Evolutionary conservation across 176 grass and related monocot species (phyloP).

Genomic region (Phoenix roebelenii): DNA sequence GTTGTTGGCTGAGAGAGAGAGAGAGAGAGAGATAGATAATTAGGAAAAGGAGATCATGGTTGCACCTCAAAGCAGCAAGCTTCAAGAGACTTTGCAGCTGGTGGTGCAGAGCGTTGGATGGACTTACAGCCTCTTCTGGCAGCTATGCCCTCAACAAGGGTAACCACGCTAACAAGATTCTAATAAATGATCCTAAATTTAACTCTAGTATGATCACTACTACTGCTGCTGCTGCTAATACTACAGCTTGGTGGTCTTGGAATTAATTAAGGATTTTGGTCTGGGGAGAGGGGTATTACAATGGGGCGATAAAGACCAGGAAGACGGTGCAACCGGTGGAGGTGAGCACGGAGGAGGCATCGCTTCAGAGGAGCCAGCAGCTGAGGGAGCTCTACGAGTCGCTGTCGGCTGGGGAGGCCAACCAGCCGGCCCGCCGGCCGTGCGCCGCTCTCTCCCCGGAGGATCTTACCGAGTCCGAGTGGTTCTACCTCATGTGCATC

Average conservation of each 20-base stretch:
- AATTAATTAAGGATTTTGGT: conserved; percentile 33
- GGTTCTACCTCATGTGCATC: conserved; percentile 94
- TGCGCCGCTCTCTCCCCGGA: conserved; percentile 76
- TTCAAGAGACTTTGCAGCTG: conserved; percentile 47
- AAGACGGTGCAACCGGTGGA: conserved; percentile 54
- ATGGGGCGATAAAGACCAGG: conserved; percentile 74
- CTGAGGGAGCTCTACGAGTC: conserved; percentile 73
- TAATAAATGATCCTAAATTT: too few relatives aligned
- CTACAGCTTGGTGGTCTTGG: too few relatives aligned
- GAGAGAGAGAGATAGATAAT: neutral
- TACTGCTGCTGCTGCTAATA: too few relatives aligned
- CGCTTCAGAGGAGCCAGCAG: conserved; percentile 54
- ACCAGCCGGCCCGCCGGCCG: conserved; percentile 27
- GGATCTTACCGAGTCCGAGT: conserved; percentile 85
- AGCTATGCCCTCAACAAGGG: conserved; percentile 55
- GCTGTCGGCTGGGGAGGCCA: conserved; percentile 32
- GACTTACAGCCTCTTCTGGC: conserved; percentile 94
- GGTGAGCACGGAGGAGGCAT: conserved; percentile 34
- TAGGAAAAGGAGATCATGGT: too few relatives aligned
- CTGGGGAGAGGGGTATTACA: conserved; percentile 86
- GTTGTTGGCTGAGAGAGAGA: neutral
- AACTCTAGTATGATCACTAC: too few relatives aligned
- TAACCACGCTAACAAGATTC: neutral
- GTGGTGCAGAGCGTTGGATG: conserved; percentile 53
- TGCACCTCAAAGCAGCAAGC: neutral